Base-by-base conservation (phyloP, 2,329 filamentous ascomycete species). In the Fusarium stilboides region DNA sequence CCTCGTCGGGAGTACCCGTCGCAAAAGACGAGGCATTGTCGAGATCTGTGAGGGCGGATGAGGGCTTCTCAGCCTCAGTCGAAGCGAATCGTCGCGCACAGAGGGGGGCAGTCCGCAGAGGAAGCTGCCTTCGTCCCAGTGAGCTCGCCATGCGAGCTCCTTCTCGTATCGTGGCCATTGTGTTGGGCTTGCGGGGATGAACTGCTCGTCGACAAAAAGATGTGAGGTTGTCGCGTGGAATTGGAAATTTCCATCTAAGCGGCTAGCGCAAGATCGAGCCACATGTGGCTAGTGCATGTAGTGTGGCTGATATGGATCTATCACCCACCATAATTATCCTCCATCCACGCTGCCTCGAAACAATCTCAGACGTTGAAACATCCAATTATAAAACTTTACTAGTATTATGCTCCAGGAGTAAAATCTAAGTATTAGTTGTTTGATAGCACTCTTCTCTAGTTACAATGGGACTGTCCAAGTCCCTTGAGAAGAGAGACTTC, bases 11-110 rank as follows among this genome's bases (percentile, higher is more conserved):
- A 15, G 77, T 69, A 22, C 85, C 82, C 19, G 80, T 78, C 36
- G 74, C 72, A 70, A 88, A 81, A 33, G 85, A 83, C 52, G 86
- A 87, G 34, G 83, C 80, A 39, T 77, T 68, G 72, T 89, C 87
- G 63, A 89, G 80, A 63, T 88, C 86, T 46, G 77, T 73, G 40
- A 87, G 76, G 36, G 72, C 76, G 13, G 80, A 73, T 31, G 64
- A 57, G 24, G 67, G 77, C 69, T 80, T 79, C 51, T 77, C 75
- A 14, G 80, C 80, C 63, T 81, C 78, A 45, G 82, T 84, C n/a
- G 86, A 87, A 59, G 81, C 81, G 74, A 82, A 85, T 77, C 84
- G 80, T 61, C 78, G 77, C 36, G 69, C 69, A 67, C 75, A 76
- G 36, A 72, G 49, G 24, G 72, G 69, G 17, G 60, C 61, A 24